phyloP scores from a whole-genome alignment of 2,329 filamentous ascomycete species.

The Claviceps pazoutovae region DNA sequence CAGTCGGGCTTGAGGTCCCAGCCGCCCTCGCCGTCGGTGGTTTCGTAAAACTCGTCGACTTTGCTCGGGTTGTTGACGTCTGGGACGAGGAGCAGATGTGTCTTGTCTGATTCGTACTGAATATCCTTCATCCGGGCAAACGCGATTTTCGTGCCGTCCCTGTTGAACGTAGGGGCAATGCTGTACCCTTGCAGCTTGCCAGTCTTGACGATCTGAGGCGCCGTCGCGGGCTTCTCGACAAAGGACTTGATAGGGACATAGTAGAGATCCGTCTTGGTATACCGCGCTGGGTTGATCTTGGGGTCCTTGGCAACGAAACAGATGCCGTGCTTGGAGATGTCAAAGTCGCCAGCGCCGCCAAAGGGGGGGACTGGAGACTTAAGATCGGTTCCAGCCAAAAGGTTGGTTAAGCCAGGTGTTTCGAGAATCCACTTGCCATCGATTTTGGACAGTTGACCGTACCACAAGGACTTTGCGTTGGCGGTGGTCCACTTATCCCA shows the following conservation, averaged over 20 bases:
- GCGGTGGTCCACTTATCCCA: constrained; percentile 67
- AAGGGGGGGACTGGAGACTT: constrained; percentile 64
- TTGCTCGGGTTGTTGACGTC: constrained; percentile 43
- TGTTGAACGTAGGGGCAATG: constrained; percentile 56
- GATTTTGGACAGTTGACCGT: constrained; percentile 43
- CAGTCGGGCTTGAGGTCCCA: constrained; percentile 47
- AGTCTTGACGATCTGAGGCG: constrained; percentile 35
- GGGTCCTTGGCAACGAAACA: constrained; percentile 67
- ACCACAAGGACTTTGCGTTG: constrained; percentile 60
- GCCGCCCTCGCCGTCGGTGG: constrained; percentile 45
- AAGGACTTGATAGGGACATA: constrained; percentile 52
- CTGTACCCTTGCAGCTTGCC: constrained; percentile 50
- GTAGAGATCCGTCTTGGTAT: constrained; percentile 75
- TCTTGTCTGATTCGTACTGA: constrained; percentile 66
- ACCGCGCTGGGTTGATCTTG: constrained; percentile 52
- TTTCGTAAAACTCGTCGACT: constrained; percentile 48
- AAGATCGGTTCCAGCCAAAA: constrained; percentile 43
- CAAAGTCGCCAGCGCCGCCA: constrained; percentile 68
- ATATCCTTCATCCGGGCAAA: constrained; percentile 67
- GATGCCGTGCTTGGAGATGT: constrained; percentile 51
- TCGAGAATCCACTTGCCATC: constrained; percentile 28
- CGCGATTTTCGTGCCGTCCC: constrained; percentile 53
- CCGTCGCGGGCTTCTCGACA: constrained; percentile 35
- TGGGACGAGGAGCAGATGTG: constrained; percentile 50
- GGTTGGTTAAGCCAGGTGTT: constrained; percentile 41